Percentiles rank a stretch among this genome's conserved stretches.
These are phyloP conservation scores for Olyra latifolia DNA, from an alignment of 176 grass and related monocot species.

Conservation along the genomic window DNA sequence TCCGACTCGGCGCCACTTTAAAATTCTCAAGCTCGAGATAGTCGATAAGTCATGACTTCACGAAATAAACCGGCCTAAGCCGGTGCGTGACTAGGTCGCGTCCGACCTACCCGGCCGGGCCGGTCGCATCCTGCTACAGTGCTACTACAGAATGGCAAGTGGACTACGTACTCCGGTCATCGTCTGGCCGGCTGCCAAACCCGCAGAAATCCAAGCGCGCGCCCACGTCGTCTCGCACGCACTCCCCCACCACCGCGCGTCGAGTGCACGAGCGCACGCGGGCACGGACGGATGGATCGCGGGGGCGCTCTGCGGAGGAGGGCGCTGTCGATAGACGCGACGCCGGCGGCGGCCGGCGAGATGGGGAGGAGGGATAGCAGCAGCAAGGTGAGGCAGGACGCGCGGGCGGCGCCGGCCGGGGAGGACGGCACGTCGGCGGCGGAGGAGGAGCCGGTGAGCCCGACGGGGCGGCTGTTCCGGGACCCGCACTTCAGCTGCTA, in stretches of 20 bases:
- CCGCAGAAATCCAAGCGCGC: not conserved
- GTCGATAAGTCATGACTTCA: too few relatives aligned
- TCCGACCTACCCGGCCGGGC: too few relatives aligned
- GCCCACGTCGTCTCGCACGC: not conserved
- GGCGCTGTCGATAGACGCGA: slow-evolving; percentile 17
- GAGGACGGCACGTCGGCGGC: not conserved
- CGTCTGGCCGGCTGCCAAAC: not conserved
- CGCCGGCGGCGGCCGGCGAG: not conserved
- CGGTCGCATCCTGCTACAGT: too few relatives aligned
- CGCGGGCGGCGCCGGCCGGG: not conserved
- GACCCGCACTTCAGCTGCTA: slow-evolving; percentile 62
- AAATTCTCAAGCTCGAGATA: too few relatives aligned
- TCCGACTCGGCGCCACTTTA: too few relatives aligned
- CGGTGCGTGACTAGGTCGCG: too few relatives aligned
- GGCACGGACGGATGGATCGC: slow-evolving; percentile 20
- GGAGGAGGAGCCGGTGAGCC: slow-evolving; percentile 65
- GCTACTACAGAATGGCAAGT: not conserved
- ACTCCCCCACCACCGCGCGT: not conserved
- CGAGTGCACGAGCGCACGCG: too few relatives aligned
- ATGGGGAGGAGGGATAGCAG: not conserved
- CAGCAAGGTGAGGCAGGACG: not conserved
- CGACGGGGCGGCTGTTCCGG: slow-evolving; percentile 66
- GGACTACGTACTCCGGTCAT: too few relatives aligned
- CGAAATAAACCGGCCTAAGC: too few relatives aligned
- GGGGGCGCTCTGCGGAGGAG: slow-evolving; percentile 33